Evolutionary conservation across 805 yeast species (phyloP).

Genomic region (Priceomyces fermenticarens): DNA sequence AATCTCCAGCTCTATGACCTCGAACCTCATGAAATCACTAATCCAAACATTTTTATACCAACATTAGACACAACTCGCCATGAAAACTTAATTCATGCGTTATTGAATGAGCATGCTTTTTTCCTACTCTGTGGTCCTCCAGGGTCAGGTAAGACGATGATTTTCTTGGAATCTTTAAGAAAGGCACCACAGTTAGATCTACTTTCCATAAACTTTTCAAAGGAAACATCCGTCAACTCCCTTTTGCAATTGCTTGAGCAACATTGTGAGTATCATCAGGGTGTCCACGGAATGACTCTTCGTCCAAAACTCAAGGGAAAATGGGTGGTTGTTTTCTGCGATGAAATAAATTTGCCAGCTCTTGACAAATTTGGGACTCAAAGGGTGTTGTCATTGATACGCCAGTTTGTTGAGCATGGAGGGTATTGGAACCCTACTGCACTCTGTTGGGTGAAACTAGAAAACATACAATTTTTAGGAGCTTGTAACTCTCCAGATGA

Average conservation of each 20-base stretch:
- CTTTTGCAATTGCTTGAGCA: constrained; percentile 68
- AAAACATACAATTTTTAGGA: constrained; percentile 79
- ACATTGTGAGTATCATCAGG: constrained; percentile 57
- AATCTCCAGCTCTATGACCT: constrained; percentile 43
- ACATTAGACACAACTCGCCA: constrained; percentile 76
- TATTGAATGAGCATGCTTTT: constrained; percentile 56
- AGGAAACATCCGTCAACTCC: constrained; percentile 64
- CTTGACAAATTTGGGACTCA: constrained; percentile 74
- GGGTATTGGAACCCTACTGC: constrained; percentile 75
- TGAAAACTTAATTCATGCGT: constrained; percentile 55
- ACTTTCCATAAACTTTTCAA: constrained; percentile 75
- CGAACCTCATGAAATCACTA: constrained; percentile 56
- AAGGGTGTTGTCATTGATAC: constrained; percentile 61
- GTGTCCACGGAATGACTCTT: constrained; percentile 50
- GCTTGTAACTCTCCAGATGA: constrained; percentile 92
- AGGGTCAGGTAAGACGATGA: constrained; percentile 96
- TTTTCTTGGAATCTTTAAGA: constrained; percentile 65
- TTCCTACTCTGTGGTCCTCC: constrained; percentile 91
- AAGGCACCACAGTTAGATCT: constrained; percentile 56
- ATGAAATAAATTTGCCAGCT: constrained; percentile 83
- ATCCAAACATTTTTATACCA: constrained; percentile 67
- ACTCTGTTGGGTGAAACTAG: constrained; percentile 62
- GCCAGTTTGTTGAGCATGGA: constrained; percentile 67
- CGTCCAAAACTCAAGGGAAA: constrained; percentile 61
- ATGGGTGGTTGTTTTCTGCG: constrained; percentile 83